Evolutionary conservation across 148 eudicot species (phyloP).

Genomic region (Amaranthus cruentus): DNA sequence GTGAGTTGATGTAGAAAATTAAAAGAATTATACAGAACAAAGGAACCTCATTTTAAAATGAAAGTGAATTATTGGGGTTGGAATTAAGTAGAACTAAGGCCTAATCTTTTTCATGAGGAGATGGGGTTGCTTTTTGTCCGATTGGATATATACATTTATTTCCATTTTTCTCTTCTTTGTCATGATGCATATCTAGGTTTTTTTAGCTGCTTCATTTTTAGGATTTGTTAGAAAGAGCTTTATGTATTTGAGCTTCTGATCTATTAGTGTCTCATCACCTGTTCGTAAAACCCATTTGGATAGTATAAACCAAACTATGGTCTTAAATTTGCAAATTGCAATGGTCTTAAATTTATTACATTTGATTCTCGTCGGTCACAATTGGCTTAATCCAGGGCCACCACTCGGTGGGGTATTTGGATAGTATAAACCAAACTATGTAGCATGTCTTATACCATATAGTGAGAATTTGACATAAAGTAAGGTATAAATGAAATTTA

Average conservation of each 20-base stretch:
- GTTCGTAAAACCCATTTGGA: too few relatives aligned
- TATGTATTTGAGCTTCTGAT: not conserved
- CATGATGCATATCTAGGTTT: not conserved
- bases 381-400: too few relatives aligned
- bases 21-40: not conserved
- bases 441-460: too few relatives aligned
- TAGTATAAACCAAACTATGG: too few relatives aligned
- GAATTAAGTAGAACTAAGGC: not conserved
- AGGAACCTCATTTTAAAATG: not conserved
- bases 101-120: not conserved
- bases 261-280: too few relatives aligned
- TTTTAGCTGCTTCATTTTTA: not conserved
- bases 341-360: too few relatives aligned
- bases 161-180: not conserved
- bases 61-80: not conserved
- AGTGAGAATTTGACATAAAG: too few relatives aligned
- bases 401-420: too few relatives aligned
- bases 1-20: conserved; percentile 27
- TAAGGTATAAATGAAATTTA: too few relatives aligned
- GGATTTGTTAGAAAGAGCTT: not conserved
- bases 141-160: not conserved
- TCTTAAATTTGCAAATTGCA: too few relatives aligned
- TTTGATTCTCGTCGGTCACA: too few relatives aligned
- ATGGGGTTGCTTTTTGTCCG: not conserved
- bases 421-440: too few relatives aligned